A percentile compares a stretch with the other conserved stretches of the same genome.
These are phyloP conservation scores for Acanthamoeba castellanii DNA, from an alignment of 208 protist species.

Conservation along the genomic window DNA sequence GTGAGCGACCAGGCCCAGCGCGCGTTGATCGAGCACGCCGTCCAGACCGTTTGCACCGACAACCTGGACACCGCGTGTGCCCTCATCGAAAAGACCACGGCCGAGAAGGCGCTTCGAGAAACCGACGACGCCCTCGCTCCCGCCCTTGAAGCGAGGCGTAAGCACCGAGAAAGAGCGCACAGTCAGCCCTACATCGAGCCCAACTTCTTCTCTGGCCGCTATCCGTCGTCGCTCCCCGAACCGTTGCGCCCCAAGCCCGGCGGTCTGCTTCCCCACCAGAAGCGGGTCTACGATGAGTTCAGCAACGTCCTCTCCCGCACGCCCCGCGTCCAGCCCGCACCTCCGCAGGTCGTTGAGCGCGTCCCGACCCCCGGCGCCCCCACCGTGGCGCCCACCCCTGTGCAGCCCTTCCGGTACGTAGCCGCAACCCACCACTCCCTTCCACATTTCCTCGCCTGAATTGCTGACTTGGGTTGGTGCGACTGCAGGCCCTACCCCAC, in stretches of 20 bases:
- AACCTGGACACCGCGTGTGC: conserved; percentile 92
- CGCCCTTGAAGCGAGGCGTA: conserved; percentile 79
- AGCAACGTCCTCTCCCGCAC: conserved; percentile 85
- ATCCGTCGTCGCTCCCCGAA: conserved; percentile 91
- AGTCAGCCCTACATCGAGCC: conserved; percentile 74
- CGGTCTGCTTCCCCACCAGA: conserved; percentile 92
- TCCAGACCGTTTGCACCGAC: conserved; percentile 86
- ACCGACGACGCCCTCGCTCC: conserved; percentile 92
- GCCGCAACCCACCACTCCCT: too few relatives aligned
- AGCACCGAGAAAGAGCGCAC: conserved; percentile 27
- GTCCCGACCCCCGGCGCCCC: not conserved
- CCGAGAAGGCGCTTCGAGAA: conserved; percentile 93
- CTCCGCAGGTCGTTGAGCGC: not conserved
- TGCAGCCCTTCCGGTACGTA: not conserved
- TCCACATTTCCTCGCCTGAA: not conserved
- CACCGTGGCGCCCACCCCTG: not conserved
- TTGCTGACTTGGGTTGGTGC: not conserved
- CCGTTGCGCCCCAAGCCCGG: conserved; percentile 92
- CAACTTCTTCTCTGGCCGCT: conserved; percentile 68
- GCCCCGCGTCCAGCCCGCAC: conserved; percentile 17
- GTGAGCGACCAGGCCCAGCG: conserved; percentile 69
- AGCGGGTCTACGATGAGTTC: conserved; percentile 92
- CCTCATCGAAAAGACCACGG: conserved; percentile 92
- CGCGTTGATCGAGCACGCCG: conserved; percentile 82
- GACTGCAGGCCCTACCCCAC: conserved; percentile 17